Evolutionary conservation across 1,284 basidiomycete species (phyloP).

Genomic region (Hortiboletus rubellus): DNA sequence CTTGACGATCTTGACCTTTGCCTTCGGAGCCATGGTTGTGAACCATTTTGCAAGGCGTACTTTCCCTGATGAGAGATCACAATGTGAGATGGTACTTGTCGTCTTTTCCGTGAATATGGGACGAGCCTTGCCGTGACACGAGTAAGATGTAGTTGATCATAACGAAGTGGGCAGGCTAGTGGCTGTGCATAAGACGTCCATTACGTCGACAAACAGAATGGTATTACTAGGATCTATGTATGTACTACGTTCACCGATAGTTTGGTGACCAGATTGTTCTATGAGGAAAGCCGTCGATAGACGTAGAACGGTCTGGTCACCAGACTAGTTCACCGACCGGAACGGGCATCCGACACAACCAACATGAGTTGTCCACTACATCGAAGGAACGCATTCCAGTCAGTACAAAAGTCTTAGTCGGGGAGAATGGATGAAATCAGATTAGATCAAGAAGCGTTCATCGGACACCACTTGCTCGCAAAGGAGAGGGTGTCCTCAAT

Average conservation of each 20-base stretch:
- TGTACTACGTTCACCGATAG: background rate
- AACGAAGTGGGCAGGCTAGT: conserved; percentile 16
- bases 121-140: conserved; percentile 88
- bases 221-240: background rate
- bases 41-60: conserved; percentile 99
- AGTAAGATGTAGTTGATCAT: conserved; percentile 92
- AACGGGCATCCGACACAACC: background rate
- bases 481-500: conserved; percentile 56
- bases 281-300: too few relatives aligned
- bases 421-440: conserved; percentile 48
- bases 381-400: conserved; percentile 1
- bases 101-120: background rate
- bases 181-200: conserved; percentile 24
- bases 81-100: conserved; percentile 13
- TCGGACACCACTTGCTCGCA: conserved; percentile 43
- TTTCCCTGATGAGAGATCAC: conserved; percentile 65
- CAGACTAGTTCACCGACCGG: too few relatives aligned
- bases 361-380: background rate
- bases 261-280: too few relatives aligned
- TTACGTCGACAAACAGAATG: background rate
- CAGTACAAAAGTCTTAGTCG: conserved; percentile 1
- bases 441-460: conserved; percentile 86
- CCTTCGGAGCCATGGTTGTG: conserved; percentile 90
- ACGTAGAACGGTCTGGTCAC: too few relatives aligned
- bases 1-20: conserved; percentile 98